Percentiles rank a stretch among this genome's conserved stretches.
phyloP scores from a whole-genome alignment of 345 rosid species.

The Cardiospermum halicacabum region DNA sequence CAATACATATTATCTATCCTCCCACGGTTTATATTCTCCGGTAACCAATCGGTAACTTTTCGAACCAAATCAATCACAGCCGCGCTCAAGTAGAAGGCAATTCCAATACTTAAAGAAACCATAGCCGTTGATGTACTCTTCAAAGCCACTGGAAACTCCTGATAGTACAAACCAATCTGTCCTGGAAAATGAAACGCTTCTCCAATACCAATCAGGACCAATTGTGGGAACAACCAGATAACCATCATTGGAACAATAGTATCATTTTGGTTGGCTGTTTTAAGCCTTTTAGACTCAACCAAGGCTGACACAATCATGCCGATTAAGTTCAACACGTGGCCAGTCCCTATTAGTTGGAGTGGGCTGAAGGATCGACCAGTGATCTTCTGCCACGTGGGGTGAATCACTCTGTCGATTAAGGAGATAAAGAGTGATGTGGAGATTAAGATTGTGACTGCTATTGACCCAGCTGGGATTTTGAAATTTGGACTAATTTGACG shows the following conservation, averaged over 20 bases:
- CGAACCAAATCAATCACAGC: conserved; percentile 30
- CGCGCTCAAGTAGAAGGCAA: conserved; percentile 36
- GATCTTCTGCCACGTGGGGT: conserved; percentile 35
- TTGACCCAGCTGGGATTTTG: conserved; percentile 41
- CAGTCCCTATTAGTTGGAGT: conserved; percentile 38
- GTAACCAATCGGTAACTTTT: conserved; percentile 41
- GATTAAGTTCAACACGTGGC: conserved; percentile 39
- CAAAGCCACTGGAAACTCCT: conserved; percentile 40
- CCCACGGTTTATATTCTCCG: conserved; percentile 41
- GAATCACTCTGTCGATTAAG: conserved; percentile 26
- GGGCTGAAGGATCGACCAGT: conserved; percentile 15
- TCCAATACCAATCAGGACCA: conserved; percentile 36
- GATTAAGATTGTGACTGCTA: conserved; percentile 26
- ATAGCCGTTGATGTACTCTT: conserved; percentile 44
- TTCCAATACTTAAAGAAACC: conserved; percentile 31
- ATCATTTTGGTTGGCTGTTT: neutral
- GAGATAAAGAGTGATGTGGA: conserved; percentile 23
- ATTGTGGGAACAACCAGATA: conserved; percentile 45
- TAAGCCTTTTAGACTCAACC: conserved; percentile 42
- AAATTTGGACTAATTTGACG: conserved; percentile 38
- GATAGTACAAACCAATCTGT: conserved; percentile 35
- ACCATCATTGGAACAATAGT: conserved; percentile 32
- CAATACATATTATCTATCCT: conserved; percentile 42
- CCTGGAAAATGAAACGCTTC: conserved; percentile 48
- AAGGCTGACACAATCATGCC: conserved; percentile 31